phyloP scores from a whole-genome alignment of 2,329 filamentous ascomycete species.

The Verticillium tricorpus region DNA sequence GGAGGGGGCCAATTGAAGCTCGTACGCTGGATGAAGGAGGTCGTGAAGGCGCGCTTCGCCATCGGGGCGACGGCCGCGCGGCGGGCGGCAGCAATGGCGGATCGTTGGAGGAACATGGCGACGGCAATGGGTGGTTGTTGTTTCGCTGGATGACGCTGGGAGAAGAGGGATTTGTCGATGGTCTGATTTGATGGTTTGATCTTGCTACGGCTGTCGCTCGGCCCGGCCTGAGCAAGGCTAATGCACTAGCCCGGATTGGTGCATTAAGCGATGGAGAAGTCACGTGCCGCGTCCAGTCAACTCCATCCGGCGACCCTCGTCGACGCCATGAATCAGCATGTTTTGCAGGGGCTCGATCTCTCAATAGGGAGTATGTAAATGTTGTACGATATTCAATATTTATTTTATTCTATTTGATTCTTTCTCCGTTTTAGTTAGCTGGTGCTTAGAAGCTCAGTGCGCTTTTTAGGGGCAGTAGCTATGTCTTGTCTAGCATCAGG shows the following conservation, averaged over 20 bases:
- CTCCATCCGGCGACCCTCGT: neutral
- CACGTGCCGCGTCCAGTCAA: neutral
- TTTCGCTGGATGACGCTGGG: slow-evolving; percentile 13
- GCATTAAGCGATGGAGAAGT: neutral
- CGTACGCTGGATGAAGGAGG: slow-evolving; percentile 57
- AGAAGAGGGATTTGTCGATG: slow-evolving; percentile 44
- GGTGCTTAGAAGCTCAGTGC: too few relatives aligned
- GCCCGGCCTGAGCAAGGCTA: slow-evolving; percentile 4
- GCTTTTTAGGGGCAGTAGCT: too few relatives aligned
- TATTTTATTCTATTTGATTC: too few relatives aligned
- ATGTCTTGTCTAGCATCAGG: too few relatives aligned
- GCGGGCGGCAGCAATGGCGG: slow-evolving; percentile 56
- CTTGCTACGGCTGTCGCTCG: slow-evolving; percentile 13
- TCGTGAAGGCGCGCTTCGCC: slow-evolving; percentile 55
- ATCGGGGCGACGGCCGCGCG: slow-evolving; percentile 50
- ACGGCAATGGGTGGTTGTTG: slow-evolving; percentile 19
- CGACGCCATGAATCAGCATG: too few relatives aligned
- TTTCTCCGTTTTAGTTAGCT: too few relatives aligned
- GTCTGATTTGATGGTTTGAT: slow-evolving; percentile 37
- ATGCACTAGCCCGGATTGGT: neutral
- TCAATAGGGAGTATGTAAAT: too few relatives aligned
- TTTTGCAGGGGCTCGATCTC: too few relatives aligned
- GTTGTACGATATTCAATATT: too few relatives aligned
- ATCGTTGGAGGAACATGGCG: slow-evolving; percentile 62
- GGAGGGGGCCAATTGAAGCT: slow-evolving; percentile 19